phyloP scores from a whole-genome alignment of 2,329 filamentous ascomycete species.

The Neonectria magnoliae region DNA sequence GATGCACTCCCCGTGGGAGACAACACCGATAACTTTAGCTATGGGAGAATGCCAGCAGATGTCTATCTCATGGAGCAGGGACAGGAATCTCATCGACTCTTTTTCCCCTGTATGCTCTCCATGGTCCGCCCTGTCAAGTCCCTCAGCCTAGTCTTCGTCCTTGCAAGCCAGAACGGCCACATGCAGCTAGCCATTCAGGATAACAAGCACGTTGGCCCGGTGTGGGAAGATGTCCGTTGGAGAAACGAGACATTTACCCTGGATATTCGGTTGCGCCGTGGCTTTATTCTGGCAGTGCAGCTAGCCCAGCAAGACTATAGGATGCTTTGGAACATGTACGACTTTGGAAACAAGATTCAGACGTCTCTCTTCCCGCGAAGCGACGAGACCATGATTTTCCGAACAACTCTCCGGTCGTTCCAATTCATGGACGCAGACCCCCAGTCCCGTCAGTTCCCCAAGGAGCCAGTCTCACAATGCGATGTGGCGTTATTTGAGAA shows the following conservation, averaged over 20 bases:
- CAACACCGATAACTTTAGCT: constrained; percentile 77
- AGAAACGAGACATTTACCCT: constrained; percentile 73
- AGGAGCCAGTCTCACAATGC: constrained; percentile 77
- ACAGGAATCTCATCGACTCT: constrained; percentile 71
- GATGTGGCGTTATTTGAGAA: constrained; percentile 81
- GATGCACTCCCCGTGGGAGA: constrained; percentile 83
- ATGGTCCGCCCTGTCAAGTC: constrained; percentile 76
- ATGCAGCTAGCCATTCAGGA: constrained; percentile 79
- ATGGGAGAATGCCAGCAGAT: constrained; percentile 80
- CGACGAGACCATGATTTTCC: constrained; percentile 77
- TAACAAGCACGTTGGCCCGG: constrained; percentile 73
- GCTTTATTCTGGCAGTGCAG: constrained; percentile 77
- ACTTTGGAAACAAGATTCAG: constrained; percentile 83
- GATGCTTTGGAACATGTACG: constrained; percentile 83
- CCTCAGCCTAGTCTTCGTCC: constrained; percentile 74
- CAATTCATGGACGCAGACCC: constrained; percentile 82
- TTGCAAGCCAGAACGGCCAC: constrained; percentile 82
- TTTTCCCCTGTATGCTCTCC: constrained; percentile 79
- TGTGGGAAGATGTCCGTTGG: constrained; percentile 87
- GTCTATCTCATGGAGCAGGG: constrained; percentile 80
- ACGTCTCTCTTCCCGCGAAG: constrained; percentile 73
- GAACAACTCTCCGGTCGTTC: constrained; percentile 75
- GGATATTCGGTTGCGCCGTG: constrained; percentile 76
- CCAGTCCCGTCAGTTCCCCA: constrained; percentile 77
- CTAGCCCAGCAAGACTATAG: constrained; percentile 82